phyloP scores from a whole-genome alignment of 371 early-diverging fungal species.

The Phascolomyces articulosus region DNA sequence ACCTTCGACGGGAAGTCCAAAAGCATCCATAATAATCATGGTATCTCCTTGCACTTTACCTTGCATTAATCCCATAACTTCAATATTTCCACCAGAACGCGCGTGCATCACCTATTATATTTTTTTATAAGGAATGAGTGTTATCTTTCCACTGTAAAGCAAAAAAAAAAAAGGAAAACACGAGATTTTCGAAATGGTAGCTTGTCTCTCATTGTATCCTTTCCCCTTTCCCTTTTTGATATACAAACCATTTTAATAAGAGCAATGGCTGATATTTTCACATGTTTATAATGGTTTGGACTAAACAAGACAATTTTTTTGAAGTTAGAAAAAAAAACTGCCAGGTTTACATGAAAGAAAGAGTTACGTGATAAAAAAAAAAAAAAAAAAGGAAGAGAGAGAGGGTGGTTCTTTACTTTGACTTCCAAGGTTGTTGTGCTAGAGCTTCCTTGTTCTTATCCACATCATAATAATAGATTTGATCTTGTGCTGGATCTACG shows the following conservation, averaged over 20 bases:
- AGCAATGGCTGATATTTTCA: slow-evolving; percentile 94
- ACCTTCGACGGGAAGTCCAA: slow-evolving; percentile 97
- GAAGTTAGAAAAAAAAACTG: not conserved
- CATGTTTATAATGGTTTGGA: slow-evolving; percentile 87
- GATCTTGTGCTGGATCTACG: slow-evolving; percentile 72
- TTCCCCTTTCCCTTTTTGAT: too few relatives aligned
- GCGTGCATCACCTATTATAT: slow-evolving; percentile 97
- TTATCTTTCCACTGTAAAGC: too few relatives aligned
- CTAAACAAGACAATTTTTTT: slow-evolving; percentile 49
- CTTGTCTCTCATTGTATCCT: too few relatives aligned
- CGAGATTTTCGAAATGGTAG: not conserved
- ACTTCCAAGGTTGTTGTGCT: slow-evolving; percentile 79
- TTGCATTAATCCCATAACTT: slow-evolving; percentile 98
- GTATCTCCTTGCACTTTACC: slow-evolving; percentile 90
- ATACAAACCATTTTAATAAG: slow-evolving; percentile 91
- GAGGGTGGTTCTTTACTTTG: slow-evolving; percentile 59
- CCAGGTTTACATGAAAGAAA: not conserved
- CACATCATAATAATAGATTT: slow-evolving; percentile 79
- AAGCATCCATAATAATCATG: slow-evolving; percentile 95
- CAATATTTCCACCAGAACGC: slow-evolving; percentile 93
- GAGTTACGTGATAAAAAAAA: not conserved
- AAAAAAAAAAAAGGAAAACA: too few relatives aligned
- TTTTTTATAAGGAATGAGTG: too few relatives aligned
- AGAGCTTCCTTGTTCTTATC: slow-evolving; percentile 65
- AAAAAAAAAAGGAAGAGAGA: not conserved